Evolutionary conservation across 2,329 filamentous ascomycete genomes (phyloP).

Genomic region (Ophiocordyceps polyrhachis-furcata): DNA sequence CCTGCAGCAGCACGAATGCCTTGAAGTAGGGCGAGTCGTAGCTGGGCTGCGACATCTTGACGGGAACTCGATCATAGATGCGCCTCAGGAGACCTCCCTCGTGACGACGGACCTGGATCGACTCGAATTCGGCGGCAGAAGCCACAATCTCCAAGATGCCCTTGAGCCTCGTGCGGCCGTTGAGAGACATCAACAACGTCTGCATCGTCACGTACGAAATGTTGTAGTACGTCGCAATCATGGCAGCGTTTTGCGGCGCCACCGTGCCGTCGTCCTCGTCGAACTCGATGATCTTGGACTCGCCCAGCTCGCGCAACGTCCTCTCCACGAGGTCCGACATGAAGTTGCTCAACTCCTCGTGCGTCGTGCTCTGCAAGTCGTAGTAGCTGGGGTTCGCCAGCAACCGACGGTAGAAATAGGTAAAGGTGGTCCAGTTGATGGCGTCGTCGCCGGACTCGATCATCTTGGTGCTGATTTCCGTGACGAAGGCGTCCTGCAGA

Average conservation of each 20-base stretch:
- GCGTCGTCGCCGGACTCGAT: conserved; percentile 92
- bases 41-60: conserved; percentile 76
- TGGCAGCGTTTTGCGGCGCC: conserved; percentile 79
- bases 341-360: conserved; percentile 85
- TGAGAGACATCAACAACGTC: conserved; percentile 85
- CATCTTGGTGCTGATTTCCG: conserved; percentile 90
- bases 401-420: conserved; percentile 90
- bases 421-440: conserved; percentile 96
- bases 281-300: conserved; percentile 89
- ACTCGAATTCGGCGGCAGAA: conserved; percentile 90
- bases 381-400: conserved; percentile 96
- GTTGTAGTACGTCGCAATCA: conserved; percentile 98
- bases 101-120: conserved; percentile 82
- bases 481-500: conserved; percentile 89
- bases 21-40: conserved; percentile 98
- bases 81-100: conserved; percentile 75
- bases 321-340: conserved; percentile 88
- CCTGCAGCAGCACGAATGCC: conserved; percentile 89
- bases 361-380: conserved; percentile 68
- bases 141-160: conserved; percentile 93
- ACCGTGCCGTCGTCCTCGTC: conserved; percentile 88
- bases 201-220: conserved; percentile 99
- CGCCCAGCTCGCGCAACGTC: conserved; percentile 73
- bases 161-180: conserved; percentile 81
- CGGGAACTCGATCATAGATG: conserved; percentile 85